Percentiles rank a stretch among this genome's conserved stretches.
Conservation (phyloP, 176 grass and related monocot genomes). For the Eremochloa ophiuroides region DNA sequence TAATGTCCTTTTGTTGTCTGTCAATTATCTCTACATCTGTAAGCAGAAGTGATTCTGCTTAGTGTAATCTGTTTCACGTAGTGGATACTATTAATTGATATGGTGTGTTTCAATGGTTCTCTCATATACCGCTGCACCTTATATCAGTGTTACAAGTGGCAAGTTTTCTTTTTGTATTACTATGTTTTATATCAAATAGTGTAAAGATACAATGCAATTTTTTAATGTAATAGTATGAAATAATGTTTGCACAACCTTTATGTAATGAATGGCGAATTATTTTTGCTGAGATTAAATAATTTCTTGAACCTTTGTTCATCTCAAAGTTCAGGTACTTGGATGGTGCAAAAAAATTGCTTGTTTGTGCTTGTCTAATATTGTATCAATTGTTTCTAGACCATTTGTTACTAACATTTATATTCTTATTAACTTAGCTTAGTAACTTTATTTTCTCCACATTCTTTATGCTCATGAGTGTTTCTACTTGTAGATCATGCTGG, state of each 20-base stretch:
- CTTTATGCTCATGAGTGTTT: slow-evolving; percentile 1
- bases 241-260: no score
- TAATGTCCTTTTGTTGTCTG: slow-evolving; percentile 17
- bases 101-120: not conserved
- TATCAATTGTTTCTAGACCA: not conserved
- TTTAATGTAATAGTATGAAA: no score
- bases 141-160: not conserved
- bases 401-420: not conserved
- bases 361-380: not conserved
- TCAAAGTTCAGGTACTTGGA: not conserved
- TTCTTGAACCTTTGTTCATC: not conserved
- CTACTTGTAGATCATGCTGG: slow-evolving; percentile 66
- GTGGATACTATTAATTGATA: not conserved
- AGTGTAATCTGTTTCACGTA: not conserved
- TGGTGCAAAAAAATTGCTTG: not conserved
- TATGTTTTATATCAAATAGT: no score
- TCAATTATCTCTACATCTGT: slow-evolving; percentile 1
- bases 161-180: no score
- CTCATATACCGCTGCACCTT: not conserved
- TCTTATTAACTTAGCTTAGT: not conserved
- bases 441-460: not conserved
- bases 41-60: slow-evolving; percentile 10
- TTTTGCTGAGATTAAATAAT: slow-evolving; percentile 15
- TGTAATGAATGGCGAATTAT: no score
- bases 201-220: no score